Base-by-base conservation (phyloP, 108 stramenopile genomes). In the Phaeodactylum tricornutum region DNA sequence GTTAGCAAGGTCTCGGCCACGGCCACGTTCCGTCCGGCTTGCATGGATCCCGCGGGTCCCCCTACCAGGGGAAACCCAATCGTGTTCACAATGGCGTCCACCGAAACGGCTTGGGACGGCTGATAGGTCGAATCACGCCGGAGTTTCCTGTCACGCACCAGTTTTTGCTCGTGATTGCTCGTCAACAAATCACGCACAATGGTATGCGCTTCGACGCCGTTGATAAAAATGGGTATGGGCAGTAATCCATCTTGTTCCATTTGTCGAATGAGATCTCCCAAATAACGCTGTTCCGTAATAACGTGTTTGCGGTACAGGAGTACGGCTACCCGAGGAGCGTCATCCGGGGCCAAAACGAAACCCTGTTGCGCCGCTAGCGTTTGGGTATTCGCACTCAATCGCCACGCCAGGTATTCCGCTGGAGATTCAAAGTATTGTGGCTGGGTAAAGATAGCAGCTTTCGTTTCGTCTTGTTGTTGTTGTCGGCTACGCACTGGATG, bases 181-280 rank as follows among this genome's bases (percentile, higher is more conserved):
- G 87, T 90, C 29, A 90, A 40, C 69, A 74, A 79, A 69, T 90
- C 88, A 22, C 88, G 62, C 24, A 92, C 89, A 39, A 92, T 82
- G 0, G 89, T 87, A 55, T 92, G 89, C 2, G 82, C 89, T 53
- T 92, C 89, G 1, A 92, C 89, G 7, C 89, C 89, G 53, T 92
- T 92, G 45, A 92, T 92, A 38, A 92, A 92, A 29, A 92, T 72
- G 14, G 89, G 89, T 31, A 92, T 35, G n/a, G 89, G 89, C 8
- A 87, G 31, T 2, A 92, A 14, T 4, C 85, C 85, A 30, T 75
- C 47, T 9, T 43, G 29, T 58, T 90, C 88, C 72, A 90, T 63
- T 5, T 61, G 39, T 47, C 40, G 35, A 14, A 91, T 77, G 34
- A 91, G 42, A 56, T 86, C 79, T 17, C 53, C 35, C 23, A 91